Evolutionary conservation across 192 early-diverging fungal species (phyloP).

Genomic region (Lobosporangium transversale): DNA sequence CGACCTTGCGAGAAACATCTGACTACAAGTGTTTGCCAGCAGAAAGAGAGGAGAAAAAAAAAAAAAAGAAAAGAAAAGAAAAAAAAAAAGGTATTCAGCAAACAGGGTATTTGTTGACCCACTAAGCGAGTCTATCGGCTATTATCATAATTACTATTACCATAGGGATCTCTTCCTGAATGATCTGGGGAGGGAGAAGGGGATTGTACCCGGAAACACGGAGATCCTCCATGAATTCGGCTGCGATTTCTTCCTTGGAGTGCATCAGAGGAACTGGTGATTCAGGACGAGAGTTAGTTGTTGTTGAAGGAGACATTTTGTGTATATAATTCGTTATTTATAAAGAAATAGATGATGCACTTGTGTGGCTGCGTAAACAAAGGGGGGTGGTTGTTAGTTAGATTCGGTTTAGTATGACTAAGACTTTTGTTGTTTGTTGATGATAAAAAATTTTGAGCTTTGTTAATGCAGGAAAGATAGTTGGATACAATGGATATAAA

Average conservation of each 20-base stretch:
- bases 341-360: too few relatives aligned
- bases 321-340: too few relatives aligned
- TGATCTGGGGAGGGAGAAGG: constrained; percentile 90
- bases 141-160: too few relatives aligned
- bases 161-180: constrained; percentile 85
- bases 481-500: neutral
- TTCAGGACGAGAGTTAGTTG: constrained; percentile 15
- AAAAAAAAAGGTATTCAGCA: too few relatives aligned
- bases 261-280: constrained; percentile 48
- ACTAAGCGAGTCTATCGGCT: too few relatives aligned
- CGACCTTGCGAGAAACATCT: constrained; percentile 50
- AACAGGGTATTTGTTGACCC: too few relatives aligned
- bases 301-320: constrained; percentile 37
- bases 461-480: neutral
- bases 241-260: constrained; percentile 51
- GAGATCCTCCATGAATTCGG: constrained; percentile 82
- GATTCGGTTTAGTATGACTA: too few relatives aligned
- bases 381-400: too few relatives aligned
- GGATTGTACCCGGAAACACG: constrained; percentile 90
- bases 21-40: too few relatives aligned
- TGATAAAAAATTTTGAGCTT: neutral
- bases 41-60: neutral
- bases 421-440: neutral
- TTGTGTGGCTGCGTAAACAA: too few relatives aligned
- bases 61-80: neutral